These are phyloP conservation scores for Blastocystis hominis DNA, from an alignment of 352 stramenopile genomes.

Conservation along the genomic window DNA sequence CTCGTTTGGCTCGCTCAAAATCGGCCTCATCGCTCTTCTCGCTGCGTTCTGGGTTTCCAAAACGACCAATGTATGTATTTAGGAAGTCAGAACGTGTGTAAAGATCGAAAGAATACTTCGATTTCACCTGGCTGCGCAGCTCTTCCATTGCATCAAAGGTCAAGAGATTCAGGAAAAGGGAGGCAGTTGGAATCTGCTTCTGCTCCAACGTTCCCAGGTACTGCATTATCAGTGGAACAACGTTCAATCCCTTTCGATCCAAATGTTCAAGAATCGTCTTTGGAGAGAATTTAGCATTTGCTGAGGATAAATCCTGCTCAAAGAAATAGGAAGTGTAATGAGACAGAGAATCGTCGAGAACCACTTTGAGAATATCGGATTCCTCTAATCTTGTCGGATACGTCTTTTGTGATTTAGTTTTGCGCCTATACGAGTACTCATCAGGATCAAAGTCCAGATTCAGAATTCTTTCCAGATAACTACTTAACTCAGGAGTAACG, in stretches of 20 bases:
- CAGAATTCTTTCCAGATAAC: background rate
- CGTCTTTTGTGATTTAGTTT: background rate
- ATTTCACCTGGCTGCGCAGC: background rate
- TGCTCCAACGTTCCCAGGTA: background rate
- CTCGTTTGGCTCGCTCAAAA: background rate
- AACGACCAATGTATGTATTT: background rate
- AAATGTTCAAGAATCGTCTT: background rate
- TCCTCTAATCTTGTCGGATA: background rate
- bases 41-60: background rate
- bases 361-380: background rate
- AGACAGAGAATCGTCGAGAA: background rate
- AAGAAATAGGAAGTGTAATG: background rate
- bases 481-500: background rate
- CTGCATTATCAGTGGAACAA: background rate
- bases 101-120: background rate
- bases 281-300: background rate
- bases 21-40: background rate
- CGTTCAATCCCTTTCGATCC: background rate
- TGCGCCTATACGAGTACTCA: no score
- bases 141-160: background rate
- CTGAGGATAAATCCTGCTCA: background rate
- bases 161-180: background rate
- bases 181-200: background rate
- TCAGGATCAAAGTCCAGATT: background rate
- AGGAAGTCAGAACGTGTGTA: background rate